phyloP scores from a whole-genome alignment of 495 filamentous ascomycete genomes.

The Aspergillus coremiiformis region DNA sequence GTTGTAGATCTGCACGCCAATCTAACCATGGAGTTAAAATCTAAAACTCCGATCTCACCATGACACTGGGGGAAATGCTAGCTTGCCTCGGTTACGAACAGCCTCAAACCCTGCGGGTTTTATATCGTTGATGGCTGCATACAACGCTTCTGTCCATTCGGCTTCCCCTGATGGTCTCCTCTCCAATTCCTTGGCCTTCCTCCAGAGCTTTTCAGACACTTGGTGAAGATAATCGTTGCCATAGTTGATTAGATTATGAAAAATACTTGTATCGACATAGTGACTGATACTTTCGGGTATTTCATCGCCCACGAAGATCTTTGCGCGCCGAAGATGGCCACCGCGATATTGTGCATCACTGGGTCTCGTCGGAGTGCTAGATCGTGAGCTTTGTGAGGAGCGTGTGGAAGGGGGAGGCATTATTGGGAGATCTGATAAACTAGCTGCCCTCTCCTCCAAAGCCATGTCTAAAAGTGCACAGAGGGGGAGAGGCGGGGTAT shows the following conservation, averaged over 20 bases:
- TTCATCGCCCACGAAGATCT: conserved; percentile 4
- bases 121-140: conserved; percentile 3
- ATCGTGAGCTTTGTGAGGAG: conserved; percentile 9
- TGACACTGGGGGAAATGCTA: neutral
- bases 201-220: neutral
- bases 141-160: conserved; percentile 7
- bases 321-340: conserved; percentile 4
- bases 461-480: neutral
- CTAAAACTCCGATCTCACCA: neutral
- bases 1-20: conserved; percentile 3
- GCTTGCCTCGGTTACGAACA: conserved; percentile 4
- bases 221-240: neutral
- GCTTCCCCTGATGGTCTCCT: conserved; percentile 5
- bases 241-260: neutral
- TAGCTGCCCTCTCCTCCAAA: neutral
- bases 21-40: neutral
- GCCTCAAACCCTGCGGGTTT: neutral
- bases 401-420: conserved; percentile 2
- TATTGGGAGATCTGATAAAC: neutral
- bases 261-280: neutral
- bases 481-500: neutral
- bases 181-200: conserved; percentile 9
- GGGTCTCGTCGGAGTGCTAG: conserved; percentile 2
- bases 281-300: neutral
- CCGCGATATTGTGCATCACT: conserved; percentile 9